Base-by-base conservation (phyloP, 352 stramenopile species). In the Phytophthora tentaculata region DNA sequence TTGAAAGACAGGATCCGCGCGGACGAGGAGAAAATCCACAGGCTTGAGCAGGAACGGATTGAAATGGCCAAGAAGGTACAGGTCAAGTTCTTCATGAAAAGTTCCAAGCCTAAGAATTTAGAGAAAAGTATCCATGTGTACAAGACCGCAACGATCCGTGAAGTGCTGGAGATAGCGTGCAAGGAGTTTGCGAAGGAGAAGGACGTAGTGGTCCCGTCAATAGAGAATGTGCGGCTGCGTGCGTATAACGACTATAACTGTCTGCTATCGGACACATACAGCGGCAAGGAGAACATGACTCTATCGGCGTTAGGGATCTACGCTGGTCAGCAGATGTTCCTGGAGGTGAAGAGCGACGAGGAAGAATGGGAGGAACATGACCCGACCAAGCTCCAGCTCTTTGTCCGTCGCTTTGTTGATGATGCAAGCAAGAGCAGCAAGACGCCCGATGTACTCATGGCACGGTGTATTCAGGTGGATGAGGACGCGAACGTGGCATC, bases 1-100 rank as follows among this genome's bases (percentile, higher is more conserved):
- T 74, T 95, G 19, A 79, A 87, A 53, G 75, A 90, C 20, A 79
- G 80, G 48, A 91, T 95, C 37, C 58, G 52, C 5, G 82, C 83
- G 8, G 87, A 95, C 49, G 87, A 95, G 66, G 83, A 86, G 22
- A 83, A 80, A 7, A 74, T 81, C 19, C 73, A 66, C 7, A 73
- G 67, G 3, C 71, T 86, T 61, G 85, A 93, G 49, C 69, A 86
- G 28, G 85, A 95, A 54, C 80, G 83, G 1, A 57, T 89, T 22
- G 87, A 95, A 61, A 81, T 89, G 69, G 73, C 83, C 0, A 92
- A 92, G 59, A 89, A 94, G 48, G 81, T 91, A 37, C 76, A 88
- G 57, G 56, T 95, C 22, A 90, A 91, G 50, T 88, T 95, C 55
- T 93, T 86, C 65, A 86, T 91, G 81, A 91, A 92, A 43, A 84